phyloP scores from a whole-genome alignment of 208 protist species.

The Crithidia brevicula region DNA sequence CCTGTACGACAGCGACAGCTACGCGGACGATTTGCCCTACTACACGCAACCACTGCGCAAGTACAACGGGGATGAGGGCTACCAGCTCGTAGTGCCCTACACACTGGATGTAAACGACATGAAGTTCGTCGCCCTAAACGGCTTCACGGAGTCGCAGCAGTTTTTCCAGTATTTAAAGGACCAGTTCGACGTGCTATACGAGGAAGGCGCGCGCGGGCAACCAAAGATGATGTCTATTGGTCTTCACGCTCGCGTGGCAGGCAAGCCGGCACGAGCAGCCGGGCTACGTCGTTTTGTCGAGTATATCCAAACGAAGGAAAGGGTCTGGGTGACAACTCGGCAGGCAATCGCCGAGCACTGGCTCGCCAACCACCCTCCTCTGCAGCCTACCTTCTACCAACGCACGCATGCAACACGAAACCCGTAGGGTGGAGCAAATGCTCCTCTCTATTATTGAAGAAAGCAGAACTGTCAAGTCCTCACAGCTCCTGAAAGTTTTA shows the following conservation, averaged over 20 bases:
- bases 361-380: constrained; percentile 30
- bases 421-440: too few species aligned
- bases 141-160: constrained; percentile 45
- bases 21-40: constrained; percentile 44
- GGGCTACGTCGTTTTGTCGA: constrained; percentile 33
- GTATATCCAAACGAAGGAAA: constrained; percentile 32
- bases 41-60: constrained; percentile 40
- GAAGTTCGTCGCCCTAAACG: constrained; percentile 40
- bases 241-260: constrained; percentile 38
- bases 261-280: constrained; percentile 31
- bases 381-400: constrained; percentile 35
- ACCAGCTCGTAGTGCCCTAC: constrained; percentile 42
- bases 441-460: too few species aligned
- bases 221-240: constrained; percentile 48
- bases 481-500: too few species aligned
- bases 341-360: constrained; percentile 38
- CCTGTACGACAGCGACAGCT: constrained; percentile 49
- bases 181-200: constrained; percentile 47
- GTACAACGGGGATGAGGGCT: constrained; percentile 25
- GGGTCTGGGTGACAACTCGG: constrained; percentile 37
- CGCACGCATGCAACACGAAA: constrained; percentile 1
- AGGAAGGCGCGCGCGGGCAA: constrained; percentile 21
- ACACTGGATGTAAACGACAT: constrained; percentile 43
- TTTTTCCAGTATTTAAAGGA: constrained; percentile 46
- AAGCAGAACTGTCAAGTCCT: too few species aligned